phyloP scores from a whole-genome alignment of 345 rosid species.

The Pistacia vera region DNA sequence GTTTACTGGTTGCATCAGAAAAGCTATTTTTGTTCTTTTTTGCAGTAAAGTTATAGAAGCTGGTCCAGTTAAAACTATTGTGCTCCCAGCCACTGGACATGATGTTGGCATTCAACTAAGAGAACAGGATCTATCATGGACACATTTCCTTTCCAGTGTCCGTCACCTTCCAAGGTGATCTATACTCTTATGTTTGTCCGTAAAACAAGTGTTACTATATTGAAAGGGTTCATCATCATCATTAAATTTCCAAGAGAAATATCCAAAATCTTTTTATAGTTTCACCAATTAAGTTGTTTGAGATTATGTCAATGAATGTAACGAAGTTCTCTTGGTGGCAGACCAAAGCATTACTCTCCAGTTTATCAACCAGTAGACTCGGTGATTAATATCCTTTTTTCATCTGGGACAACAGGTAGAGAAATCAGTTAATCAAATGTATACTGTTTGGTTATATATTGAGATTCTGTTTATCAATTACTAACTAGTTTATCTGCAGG shows the following conservation, averaged over 20 bases:
- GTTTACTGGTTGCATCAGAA: not conserved
- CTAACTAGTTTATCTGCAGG: slow-evolving; percentile 41
- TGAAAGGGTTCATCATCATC: no score
- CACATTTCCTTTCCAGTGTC: slow-evolving; percentile 52
- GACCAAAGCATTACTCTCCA: slow-evolving; percentile 47
- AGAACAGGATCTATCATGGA: slow-evolving; percentile 73
- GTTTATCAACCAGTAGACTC: slow-evolving; percentile 59
- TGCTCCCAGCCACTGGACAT: slow-evolving; percentile 64
- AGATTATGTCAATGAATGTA: not conserved
- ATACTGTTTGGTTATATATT: not conserved
- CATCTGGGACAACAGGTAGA: slow-evolving; percentile 93
- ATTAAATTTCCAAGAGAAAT: no score
- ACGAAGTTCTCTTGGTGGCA: slow-evolving; percentile 29
- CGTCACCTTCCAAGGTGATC: slow-evolving; percentile 50
- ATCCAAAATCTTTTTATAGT: not conserved
- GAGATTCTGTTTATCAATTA: not conserved
- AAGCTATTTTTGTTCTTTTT: not conserved
- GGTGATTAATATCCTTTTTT: slow-evolving; percentile 77
- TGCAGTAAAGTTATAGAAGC: slow-evolving; percentile 89
- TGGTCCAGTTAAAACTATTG: slow-evolving; percentile 64
- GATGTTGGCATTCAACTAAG: slow-evolving; percentile 53
- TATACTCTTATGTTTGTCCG: not conserved
- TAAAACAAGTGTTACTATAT: not conserved
- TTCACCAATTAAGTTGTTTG: not conserved
- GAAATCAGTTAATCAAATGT: not conserved